phyloP scores from a whole-genome alignment of 2,329 filamentous ascomycete species.

The Harringtonia lauricola region DNA sequence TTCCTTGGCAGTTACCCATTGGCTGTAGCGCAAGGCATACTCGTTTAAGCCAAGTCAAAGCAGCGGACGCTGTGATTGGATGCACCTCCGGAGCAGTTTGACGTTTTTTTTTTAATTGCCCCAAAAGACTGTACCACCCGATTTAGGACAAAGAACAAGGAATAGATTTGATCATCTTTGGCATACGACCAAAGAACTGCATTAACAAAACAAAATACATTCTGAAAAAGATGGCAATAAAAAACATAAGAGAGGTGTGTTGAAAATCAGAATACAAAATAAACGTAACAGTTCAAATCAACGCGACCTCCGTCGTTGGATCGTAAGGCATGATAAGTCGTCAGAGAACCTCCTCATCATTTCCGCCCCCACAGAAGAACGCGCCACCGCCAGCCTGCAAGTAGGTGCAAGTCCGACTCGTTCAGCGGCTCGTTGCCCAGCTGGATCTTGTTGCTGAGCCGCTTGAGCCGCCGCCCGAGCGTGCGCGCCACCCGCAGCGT shows the following conservation, averaged over 20 bases:
- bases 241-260: background rate
- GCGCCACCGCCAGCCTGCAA: slow-evolving; percentile 47
- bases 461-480: slow-evolving; percentile 36
- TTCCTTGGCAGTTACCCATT: too few relatives aligned
- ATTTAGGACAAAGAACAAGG: too few relatives aligned
- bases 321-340: background rate
- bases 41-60: too few relatives aligned
- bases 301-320: background rate
- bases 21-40: too few relatives aligned
- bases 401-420: slow-evolving; percentile 35
- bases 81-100: too few relatives aligned
- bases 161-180: too few relatives aligned
- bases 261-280: background rate
- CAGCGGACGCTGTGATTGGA: too few relatives aligned
- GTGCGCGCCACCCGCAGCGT: slow-evolving; percentile 42
- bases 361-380: slow-evolving; percentile 32
- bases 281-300: background rate
- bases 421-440: slow-evolving; percentile 31
- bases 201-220: too few relatives aligned
- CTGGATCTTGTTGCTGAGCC: slow-evolving; percentile 35
- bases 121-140: too few relatives aligned
- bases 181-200: too few relatives aligned
- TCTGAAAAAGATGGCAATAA: background rate
- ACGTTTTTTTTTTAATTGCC: too few relatives aligned
- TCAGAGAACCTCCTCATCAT: background rate